These are phyloP conservation scores for Diaporthe amygdali DNA, from an alignment of 2,329 filamentous ascomycete species.

Conservation along the genomic window DNA sequence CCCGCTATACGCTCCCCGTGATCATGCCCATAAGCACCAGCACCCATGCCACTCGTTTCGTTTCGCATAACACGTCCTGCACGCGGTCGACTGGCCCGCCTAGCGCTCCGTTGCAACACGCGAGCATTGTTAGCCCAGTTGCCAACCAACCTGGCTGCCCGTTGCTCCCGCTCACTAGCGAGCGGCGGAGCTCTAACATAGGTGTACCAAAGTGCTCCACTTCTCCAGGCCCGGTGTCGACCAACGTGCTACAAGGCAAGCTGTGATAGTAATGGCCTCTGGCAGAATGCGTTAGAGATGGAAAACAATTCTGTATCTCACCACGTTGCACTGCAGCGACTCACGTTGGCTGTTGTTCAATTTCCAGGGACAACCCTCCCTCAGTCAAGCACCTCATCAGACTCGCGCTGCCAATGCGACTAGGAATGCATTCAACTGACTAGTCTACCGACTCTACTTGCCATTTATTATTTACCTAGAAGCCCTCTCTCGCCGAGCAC, in stretches of 20 bases:
- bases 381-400: too few relatives aligned
- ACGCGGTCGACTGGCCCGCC: neutral
- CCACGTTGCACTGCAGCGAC: too few relatives aligned
- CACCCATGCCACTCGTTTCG: neutral
- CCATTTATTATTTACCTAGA: neutral
- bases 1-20: neutral
- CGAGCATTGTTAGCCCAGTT: neutral
- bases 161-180: neutral
- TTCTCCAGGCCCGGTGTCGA: neutral
- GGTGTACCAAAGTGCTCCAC: neutral
- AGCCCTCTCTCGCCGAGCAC: conserved; percentile 27
- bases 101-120: neutral
- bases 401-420: too few relatives aligned
- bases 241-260: neutral
- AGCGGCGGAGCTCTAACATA: neutral
- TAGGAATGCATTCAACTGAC: too few relatives aligned
- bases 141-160: neutral
- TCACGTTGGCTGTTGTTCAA: too few relatives aligned
- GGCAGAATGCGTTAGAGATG: neutral
- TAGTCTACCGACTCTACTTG: too few relatives aligned
- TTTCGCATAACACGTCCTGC: neutral
- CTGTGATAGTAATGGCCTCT: neutral
- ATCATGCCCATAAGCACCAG: neutral
- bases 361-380: too few relatives aligned
- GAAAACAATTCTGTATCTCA: too few relatives aligned